Evolutionary conservation across 331 rosid genomes (phyloP).

Genomic region (Arachis monticola): DNA sequence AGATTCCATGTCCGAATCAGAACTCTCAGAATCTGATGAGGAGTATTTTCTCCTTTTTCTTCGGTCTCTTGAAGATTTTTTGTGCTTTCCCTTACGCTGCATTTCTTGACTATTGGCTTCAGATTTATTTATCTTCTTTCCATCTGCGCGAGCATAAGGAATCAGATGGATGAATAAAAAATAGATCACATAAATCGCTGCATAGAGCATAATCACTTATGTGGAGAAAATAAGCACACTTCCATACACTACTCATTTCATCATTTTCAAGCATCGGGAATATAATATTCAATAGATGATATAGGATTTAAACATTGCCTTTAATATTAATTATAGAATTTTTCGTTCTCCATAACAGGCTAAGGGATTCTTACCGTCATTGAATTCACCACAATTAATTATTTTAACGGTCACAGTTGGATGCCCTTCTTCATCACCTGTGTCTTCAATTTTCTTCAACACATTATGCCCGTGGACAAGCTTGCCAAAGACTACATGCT

Average conservation of each 20-base stretch:
- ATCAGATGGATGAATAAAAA: slow-evolving; percentile 22
- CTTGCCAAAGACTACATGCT: slow-evolving; percentile 88
- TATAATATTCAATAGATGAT: neutral
- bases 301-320: neutral
- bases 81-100: slow-evolving; percentile 64
- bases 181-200: neutral
- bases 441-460: slow-evolving; percentile 77
- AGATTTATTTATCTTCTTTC: slow-evolving; percentile 55
- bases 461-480: slow-evolving; percentile 75
- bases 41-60: slow-evolving; percentile 72
- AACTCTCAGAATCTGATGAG: slow-evolving; percentile 70
- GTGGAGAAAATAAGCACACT: neutral
- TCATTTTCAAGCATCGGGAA: slow-evolving; percentile 17
- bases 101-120: slow-evolving; percentile 65
- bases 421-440: slow-evolving; percentile 72
- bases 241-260: neutral
- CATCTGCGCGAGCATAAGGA: slow-evolving; percentile 51
- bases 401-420: slow-evolving; percentile 92
- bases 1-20: slow-evolving; percentile 74
- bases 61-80: slow-evolving; percentile 68
- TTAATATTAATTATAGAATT: neutral
- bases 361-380: slow-evolving; percentile 55
- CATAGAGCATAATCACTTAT: neutral
- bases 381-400: slow-evolving; percentile 84
- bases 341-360: neutral